phyloP scores from a whole-genome alignment of 176 grass and related monocot genomes.

The Hyparrhenia diplandra region DNA sequence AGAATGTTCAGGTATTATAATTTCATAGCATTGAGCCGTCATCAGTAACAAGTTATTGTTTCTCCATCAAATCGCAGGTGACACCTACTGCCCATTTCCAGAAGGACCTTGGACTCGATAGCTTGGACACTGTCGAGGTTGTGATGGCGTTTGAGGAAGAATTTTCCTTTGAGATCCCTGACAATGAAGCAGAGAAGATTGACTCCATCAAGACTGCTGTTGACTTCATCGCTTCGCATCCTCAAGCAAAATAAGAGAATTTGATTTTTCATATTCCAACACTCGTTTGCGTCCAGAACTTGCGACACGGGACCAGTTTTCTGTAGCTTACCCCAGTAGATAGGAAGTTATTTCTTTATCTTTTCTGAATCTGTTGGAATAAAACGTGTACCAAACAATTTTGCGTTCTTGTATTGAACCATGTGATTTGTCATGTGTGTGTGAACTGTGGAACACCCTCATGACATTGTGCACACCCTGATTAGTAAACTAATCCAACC shows the following conservation, averaged over 20 bases:
- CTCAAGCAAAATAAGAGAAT: conserved; percentile 63
- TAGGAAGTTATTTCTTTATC: neutral
- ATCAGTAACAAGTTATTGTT: neutral
- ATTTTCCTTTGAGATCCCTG: conserved; percentile 75
- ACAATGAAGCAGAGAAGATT: conserved; percentile 86
- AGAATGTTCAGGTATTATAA: neutral
- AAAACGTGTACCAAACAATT: neutral
- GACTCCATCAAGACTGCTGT: conserved; percentile 65
- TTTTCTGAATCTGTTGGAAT: conserved; percentile 6
- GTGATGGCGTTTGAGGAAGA: conserved; percentile 90
- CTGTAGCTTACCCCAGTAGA: neutral
- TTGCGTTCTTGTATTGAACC: neutral
- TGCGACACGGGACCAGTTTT: neutral
- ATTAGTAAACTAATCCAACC: neutral
- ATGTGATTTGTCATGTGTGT: neutral
- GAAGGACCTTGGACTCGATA: conserved; percentile 80
- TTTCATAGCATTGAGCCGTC: neutral
- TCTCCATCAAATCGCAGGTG: conserved; percentile 36
- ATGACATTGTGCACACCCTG: neutral
- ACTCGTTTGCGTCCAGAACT: neutral
- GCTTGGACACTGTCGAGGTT: conserved; percentile 68
- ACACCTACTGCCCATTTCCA: conserved; percentile 68
- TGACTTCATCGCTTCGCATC: conserved; percentile 69
- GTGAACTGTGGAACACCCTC: neutral
- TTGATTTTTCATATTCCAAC: neutral